phyloP scores from a whole-genome alignment of 2,329 filamentous ascomycete species.

The Pestalotiopsis sp. region DNA sequence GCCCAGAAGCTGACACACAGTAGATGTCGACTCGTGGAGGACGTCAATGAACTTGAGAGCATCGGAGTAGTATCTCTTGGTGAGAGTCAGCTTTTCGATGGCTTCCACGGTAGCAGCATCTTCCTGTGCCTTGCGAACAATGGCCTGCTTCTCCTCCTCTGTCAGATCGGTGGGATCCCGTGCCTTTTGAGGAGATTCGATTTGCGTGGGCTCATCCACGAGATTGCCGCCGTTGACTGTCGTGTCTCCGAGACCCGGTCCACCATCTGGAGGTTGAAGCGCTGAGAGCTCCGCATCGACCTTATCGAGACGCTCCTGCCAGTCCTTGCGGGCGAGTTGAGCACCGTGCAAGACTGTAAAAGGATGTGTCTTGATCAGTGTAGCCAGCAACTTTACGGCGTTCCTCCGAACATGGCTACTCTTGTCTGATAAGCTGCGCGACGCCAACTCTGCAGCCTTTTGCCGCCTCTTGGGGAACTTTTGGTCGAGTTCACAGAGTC shows the following conservation, averaged over 20 bases:
- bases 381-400: slow-evolving; percentile 87
- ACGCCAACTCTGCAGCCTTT: slow-evolving; percentile 81
- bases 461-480: slow-evolving; percentile 94
- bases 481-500: slow-evolving; percentile 89
- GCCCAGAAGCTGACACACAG: slow-evolving; percentile 83
- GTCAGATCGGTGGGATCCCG: slow-evolving; percentile 61
- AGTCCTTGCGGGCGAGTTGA: slow-evolving; percentile 80
- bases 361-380: slow-evolving; percentile 89
- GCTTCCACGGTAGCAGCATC: slow-evolving; percentile 88
- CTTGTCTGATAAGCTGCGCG: slow-evolving; percentile 91
- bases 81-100: slow-evolving; percentile 83
- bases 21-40: slow-evolving; percentile 76
- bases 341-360: slow-evolving; percentile 91
- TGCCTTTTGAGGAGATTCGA: slow-evolving; percentile 68
- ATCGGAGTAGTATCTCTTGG: slow-evolving; percentile 88
- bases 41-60: slow-evolving; percentile 93
- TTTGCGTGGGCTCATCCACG: slow-evolving; percentile 84
- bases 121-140: slow-evolving; percentile 77
- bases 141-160: slow-evolving; percentile 74
- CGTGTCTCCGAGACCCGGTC: slow-evolving; percentile 70
- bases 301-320: slow-evolving; percentile 77
- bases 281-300: slow-evolving; percentile 81
- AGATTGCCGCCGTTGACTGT: slow-evolving; percentile 68
- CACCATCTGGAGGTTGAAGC: slow-evolving; percentile 74
- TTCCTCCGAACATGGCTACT: slow-evolving; percentile 96